phyloP scores from a whole-genome alignment of 2,329 filamentous ascomycete genomes.

The Fusarium begoniae region DNA sequence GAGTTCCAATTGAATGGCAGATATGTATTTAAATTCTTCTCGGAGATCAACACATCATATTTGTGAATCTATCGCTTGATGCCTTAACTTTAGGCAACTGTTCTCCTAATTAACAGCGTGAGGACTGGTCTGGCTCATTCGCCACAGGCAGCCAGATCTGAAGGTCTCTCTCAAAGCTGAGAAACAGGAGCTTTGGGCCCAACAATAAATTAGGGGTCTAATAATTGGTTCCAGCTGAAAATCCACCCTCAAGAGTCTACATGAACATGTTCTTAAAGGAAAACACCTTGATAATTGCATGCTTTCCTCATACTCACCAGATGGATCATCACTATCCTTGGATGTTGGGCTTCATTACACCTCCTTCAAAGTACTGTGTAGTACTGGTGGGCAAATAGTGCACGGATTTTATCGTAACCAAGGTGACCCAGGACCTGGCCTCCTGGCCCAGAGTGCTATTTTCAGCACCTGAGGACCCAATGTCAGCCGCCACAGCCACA shows the following conservation, averaged over 20 bases:
- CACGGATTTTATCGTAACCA: not conserved
- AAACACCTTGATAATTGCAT: not conserved
- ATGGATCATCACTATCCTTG: not conserved
- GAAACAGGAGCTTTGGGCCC: constrained; percentile 9
- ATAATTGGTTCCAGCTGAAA: not conserved
- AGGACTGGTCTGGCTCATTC: constrained; percentile 14
- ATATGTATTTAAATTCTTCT: not conserved
- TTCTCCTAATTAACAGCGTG: not conserved
- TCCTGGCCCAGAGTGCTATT: constrained; percentile 28
- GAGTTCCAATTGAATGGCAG: not conserved
- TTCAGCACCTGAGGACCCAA: constrained; percentile 19
- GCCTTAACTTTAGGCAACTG: not conserved
- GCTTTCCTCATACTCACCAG: not conserved
- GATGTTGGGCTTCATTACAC: not conserved
- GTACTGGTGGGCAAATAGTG: not conserved
- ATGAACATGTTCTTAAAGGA: not conserved
- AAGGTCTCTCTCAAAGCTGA: not conserved
- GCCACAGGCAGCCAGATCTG: constrained; percentile 13
- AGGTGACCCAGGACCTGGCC: not conserved
- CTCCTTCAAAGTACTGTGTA: not conserved
- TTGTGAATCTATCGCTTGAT: not conserved
- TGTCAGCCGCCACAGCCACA: constrained; percentile 42
- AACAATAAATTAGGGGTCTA: not conserved
- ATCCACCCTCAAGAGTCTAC: not conserved
- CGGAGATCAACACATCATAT: not conserved